A percentile compares a stretch with the other conserved stretches of the same genome.
Conservation (phyloP, 305 asterid genomes). For the Fraxinus ornus region DNA sequence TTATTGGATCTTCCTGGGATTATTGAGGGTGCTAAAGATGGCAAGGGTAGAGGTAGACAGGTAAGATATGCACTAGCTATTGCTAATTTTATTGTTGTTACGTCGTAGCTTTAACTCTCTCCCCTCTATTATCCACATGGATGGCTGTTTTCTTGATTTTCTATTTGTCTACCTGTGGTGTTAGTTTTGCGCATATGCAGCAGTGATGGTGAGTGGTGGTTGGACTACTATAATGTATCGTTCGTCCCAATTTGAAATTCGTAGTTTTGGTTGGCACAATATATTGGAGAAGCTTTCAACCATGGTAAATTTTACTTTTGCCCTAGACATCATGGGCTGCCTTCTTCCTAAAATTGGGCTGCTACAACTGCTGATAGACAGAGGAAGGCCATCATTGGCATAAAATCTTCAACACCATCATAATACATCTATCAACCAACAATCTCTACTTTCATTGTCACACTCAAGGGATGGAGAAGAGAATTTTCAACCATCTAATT, state of each 20-base stretch:
- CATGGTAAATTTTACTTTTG: background rate
- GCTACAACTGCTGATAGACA: background rate
- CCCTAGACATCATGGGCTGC: background rate
- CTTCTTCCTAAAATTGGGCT: background rate
- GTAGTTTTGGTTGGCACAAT: background rate
- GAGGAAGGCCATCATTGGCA: background rate
- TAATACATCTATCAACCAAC: background rate
- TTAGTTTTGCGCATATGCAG: background rate
- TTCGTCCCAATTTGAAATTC: background rate
- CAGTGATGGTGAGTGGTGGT: background rate
- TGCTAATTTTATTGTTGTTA: background rate
- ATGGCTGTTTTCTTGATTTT: background rate
- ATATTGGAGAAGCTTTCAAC: background rate
- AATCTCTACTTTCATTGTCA: background rate
- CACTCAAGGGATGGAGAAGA: background rate
- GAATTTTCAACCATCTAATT: background rate
- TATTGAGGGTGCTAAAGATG: constrained; percentile 99
- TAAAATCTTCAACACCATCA: background rate
- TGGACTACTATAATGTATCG: background rate
- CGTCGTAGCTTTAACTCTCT: background rate
- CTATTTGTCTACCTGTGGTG: background rate
- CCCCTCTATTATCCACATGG: background rate
- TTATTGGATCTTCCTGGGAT: constrained; percentile 95
- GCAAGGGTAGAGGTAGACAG: constrained; percentile 99
- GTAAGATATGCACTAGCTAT: constrained; percentile 36